Conservation (phyloP, 805 yeast genomes). For the Starmerella vaccinii region DNA sequence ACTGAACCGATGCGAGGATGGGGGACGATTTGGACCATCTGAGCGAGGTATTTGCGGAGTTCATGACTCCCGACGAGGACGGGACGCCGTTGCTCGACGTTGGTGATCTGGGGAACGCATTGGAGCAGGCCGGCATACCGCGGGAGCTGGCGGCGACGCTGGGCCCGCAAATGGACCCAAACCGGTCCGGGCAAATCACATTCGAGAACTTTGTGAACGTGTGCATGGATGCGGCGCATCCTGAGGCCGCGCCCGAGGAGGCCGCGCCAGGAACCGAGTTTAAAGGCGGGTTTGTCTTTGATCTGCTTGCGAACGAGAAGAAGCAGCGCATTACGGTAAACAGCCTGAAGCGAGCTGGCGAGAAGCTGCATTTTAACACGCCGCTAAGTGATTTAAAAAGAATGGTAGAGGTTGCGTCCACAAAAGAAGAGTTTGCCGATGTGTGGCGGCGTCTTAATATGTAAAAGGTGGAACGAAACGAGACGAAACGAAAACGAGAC, state of each 20-base stretch:
- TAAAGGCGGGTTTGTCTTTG: slow-evolving; percentile 16
- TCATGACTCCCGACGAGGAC: slow-evolving; percentile 26
- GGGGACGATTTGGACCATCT: slow-evolving; percentile 10
- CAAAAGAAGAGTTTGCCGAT: slow-evolving; percentile 22
- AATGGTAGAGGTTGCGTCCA: slow-evolving; percentile 28
- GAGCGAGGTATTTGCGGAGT: slow-evolving; percentile 26
- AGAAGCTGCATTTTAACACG: slow-evolving; percentile 26
- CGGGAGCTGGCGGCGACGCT: slow-evolving; percentile 16
- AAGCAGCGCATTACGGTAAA: slow-evolving; percentile 23
- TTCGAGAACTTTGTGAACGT: slow-evolving; percentile 26
- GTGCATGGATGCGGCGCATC: slow-evolving; percentile 8
- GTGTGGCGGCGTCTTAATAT: slow-evolving; percentile 24
- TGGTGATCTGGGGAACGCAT: slow-evolving; percentile 24
- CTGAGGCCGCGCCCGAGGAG: not conserved
- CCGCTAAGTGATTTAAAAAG: slow-evolving; percentile 27
- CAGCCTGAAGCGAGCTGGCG: slow-evolving; percentile 25
- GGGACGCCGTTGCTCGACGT: slow-evolving; percentile 24
- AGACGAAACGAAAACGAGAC: too few species aligned
- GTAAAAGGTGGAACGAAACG: not conserved
- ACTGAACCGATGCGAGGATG: not conserved
- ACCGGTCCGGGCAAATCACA: slow-evolving; percentile 25
- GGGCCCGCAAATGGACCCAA: slow-evolving; percentile 24
- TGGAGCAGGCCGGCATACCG: slow-evolving; percentile 26
- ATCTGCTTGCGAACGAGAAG: slow-evolving; percentile 16
- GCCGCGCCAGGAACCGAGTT: not conserved